Percentiles rank a stretch among this genome's conserved stretches.
phyloP scores from a whole-genome alignment of 1,284 basidiomycete genomes.

The Leucoagaricus sp. region DNA sequence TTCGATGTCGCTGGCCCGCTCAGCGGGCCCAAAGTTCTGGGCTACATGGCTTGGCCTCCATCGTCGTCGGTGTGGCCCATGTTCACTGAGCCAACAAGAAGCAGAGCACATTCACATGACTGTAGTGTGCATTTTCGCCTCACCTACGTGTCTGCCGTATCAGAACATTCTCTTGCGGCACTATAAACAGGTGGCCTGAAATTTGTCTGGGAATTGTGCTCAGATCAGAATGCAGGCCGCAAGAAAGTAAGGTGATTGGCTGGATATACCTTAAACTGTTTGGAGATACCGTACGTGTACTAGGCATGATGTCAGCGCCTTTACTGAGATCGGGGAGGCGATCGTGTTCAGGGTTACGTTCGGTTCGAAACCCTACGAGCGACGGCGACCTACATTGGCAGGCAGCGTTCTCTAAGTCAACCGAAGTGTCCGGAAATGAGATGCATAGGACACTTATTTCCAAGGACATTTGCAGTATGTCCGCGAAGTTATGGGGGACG shows the following conservation, averaged over 20 bases:
- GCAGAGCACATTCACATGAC: neutral
- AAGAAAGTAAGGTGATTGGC: conserved; percentile 4
- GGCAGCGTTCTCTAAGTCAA: neutral
- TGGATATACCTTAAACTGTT: conserved; percentile 1
- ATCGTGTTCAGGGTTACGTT: neutral
- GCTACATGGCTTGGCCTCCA: too few relatives aligned
- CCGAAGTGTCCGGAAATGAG: conserved; percentile 6
- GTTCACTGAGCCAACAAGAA: too few relatives aligned
- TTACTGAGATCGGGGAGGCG: neutral
- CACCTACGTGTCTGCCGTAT: neutral
- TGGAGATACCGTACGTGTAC: neutral
- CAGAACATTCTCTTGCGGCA: neutral
- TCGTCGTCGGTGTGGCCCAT: too few relatives aligned
- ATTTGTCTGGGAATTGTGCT: neutral
- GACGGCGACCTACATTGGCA: neutral
- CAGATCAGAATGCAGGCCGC: neutral
- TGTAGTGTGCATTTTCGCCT: neutral
- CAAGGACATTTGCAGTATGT: neutral
- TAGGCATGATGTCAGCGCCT: conserved; percentile 3
- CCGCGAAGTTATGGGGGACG: neutral
- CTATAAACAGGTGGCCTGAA: neutral
- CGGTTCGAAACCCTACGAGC: neutral
- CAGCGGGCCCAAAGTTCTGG: too few relatives aligned
- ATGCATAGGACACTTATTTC: neutral
- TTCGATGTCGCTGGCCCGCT: too few relatives aligned